Base-by-base conservation (phyloP, 352 stramenopile species). In the Phytophthora sp. region DNA sequence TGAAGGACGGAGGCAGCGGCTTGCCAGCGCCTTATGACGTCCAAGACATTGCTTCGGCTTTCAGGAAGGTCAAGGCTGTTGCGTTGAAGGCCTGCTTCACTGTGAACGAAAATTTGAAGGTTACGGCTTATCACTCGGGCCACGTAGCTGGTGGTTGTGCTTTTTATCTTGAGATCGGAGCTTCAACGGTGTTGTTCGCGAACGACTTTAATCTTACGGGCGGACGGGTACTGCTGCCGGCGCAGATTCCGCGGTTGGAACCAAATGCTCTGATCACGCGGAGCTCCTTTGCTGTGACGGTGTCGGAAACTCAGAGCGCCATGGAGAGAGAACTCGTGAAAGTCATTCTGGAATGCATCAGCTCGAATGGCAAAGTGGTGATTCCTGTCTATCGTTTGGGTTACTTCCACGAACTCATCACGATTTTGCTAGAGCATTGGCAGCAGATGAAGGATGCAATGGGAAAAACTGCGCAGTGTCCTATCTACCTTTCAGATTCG, bases 301-400 rank as follows among this genome's bases (percentile, higher is more conserved):
- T 96, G 2, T 96, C 88, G 3, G 88, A 96, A 59, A 96, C 88
- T 3, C 76, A 81, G 30, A 92, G 72, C 7, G 69, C 75, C 2
- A 94, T 96, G 75, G 88, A 95, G 43, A 81, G 84, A 12, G 88
- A 96, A 32, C 74, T 96, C 2, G 75, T 91, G 46, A 89, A 88
- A 21, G 86, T 88, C 15, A 68, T 96, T 41, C 58, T 89, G 32
- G 88, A 96, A 61, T 91, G 84, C 41, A 69, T 96, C 37, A 64
- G 61, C n/a, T 74, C 83, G 2, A 73, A 79, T 11, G 88, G 88
- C 26, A 96, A 96, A 79, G 88, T 96, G 13, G 79, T 96, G 18
- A 87, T 96, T 23, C 88, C 88, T 0, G 72, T 96, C 9, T 87
- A 92, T 50, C 76, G 74, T 8, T 62, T 88, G 11, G 88, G 88